Conservation (phyloP, 2,329 filamentous ascomycete species). For the Fusarium camptoceras region DNA sequence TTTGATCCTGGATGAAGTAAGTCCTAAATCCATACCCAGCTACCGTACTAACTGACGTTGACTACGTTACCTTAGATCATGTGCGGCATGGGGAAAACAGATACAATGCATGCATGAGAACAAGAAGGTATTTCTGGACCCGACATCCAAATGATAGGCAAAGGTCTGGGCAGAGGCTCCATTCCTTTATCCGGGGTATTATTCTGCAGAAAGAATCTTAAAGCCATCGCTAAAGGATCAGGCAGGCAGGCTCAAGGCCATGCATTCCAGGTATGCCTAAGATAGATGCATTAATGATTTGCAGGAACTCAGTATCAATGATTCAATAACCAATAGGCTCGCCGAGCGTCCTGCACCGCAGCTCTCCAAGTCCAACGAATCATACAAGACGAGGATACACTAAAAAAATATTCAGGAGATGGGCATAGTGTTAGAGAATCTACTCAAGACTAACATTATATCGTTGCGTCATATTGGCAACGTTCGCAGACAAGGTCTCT, state of each 20-base stretch:
- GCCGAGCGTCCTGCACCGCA: slow-evolving; percentile 1
- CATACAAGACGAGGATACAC: neutral
- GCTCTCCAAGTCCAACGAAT: slow-evolving; percentile 2
- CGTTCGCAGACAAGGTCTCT: slow-evolving; percentile 6
- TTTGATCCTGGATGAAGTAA: slow-evolving; percentile 2
- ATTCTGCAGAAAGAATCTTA: neutral
- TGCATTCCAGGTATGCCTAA: neutral
- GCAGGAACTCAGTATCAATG: neutral
- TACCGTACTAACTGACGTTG: neutral
- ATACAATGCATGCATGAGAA: slow-evolving; percentile 41
- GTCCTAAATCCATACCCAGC: neutral
- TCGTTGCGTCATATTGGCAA: neutral
- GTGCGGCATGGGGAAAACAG: slow-evolving; percentile 41
- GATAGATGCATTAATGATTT: neutral
- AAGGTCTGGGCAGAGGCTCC: slow-evolving; percentile 32
- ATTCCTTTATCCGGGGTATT: slow-evolving; percentile 28
- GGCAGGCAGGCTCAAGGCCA: neutral
- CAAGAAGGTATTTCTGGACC: slow-evolving; percentile 33
- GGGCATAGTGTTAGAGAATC: neutral
- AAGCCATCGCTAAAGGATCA: slow-evolving; percentile 1
- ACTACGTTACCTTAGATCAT: slow-evolving; percentile 26
- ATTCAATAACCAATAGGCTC: neutral
- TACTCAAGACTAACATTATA: neutral
- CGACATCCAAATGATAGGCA: slow-evolving; percentile 36
- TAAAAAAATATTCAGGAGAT: neutral